phyloP scores from a whole-genome alignment of 2,329 filamentous ascomycete species.

The Fusarium goolgardi region DNA sequence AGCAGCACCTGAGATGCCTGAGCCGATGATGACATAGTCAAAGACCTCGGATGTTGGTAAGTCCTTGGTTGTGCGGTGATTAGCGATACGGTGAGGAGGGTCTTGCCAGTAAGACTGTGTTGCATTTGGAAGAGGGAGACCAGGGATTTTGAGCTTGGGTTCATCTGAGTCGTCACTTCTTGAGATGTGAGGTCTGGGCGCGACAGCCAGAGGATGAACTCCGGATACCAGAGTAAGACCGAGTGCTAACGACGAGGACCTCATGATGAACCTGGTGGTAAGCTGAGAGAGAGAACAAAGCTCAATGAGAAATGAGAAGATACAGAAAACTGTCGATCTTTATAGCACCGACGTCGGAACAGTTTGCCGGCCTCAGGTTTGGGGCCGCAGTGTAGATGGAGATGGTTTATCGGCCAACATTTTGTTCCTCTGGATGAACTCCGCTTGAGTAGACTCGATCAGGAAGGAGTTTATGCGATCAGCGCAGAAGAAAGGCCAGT shows the following conservation, averaged over 20 bases:
- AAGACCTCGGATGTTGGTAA: slow-evolving; percentile 16
- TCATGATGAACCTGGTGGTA: slow-evolving; percentile 7
- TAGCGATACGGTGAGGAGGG: slow-evolving; percentile 32
- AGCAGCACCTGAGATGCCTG: slow-evolving; percentile 25
- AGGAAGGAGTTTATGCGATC: slow-evolving; percentile 11
- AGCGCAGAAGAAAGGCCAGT: background rate
- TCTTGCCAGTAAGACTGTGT: slow-evolving; percentile 34
- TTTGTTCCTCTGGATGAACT: background rate
- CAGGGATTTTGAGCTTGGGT: slow-evolving; percentile 20
- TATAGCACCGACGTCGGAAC: slow-evolving; percentile 1
- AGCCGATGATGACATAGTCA: slow-evolving; percentile 34
- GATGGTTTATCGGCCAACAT: slow-evolving; percentile 7
- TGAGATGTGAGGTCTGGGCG: background rate
- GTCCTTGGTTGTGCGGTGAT: slow-evolving; percentile 23
- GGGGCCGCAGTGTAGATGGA: background rate
- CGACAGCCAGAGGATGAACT: slow-evolving; percentile 4
- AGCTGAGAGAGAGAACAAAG: background rate
- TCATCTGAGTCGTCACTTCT: slow-evolving; percentile 6
- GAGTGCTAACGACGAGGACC: slow-evolving; percentile 5
- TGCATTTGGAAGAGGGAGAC: slow-evolving; percentile 24
- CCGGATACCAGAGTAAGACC: slow-evolving; percentile 13
- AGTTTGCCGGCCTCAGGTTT: slow-evolving; percentile 1
- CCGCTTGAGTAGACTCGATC: slow-evolving; percentile 5
- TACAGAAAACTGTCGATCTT: background rate
- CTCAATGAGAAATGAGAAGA: background rate